Evolutionary conservation across 495 filamentous ascomycete species (phyloP), one percentile per base, ranked within the genome.

Genomic region (Haplographium delicatum): DNA sequence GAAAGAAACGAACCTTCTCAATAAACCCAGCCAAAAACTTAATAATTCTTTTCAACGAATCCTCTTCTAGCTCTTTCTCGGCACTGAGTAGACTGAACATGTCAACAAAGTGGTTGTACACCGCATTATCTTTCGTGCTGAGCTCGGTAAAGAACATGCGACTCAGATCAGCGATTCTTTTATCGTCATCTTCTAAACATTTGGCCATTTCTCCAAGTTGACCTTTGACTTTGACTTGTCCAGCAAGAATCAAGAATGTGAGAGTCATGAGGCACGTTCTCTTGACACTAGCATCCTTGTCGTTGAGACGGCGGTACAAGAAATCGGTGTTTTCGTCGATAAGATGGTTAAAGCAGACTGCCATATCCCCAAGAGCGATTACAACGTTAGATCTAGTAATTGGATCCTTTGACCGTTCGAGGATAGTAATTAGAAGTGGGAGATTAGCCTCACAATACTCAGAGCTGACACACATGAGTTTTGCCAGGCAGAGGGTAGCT

Each of bases 321-420:
- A 96, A 99, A 57, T 99, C 93, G 0, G 94, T 99, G 62, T 97
- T 97, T 68, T 99, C 93, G 60, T 99, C 93, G 50, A 99, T 96
- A 30, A 99, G 81, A 58, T 99, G 93, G 62, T 99, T 99, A 75
- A 97, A 97, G 75, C 90, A 96, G 16, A 99, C 93, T 0, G 93
- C 93, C 93, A 99, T 99, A 53, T 99, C 93, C 31, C 94, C 93
- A 0, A 99, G 78, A 0, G 94, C 91, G 54, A 99, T 94, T 25
- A 99, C 93, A 9, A 91, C 89, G 63, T 99, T 99, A 61, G 86
- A 91, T 33, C 93, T 82, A 27, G 89, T 90, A 24, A 89, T 91
- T 2, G 93, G 84, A 54, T 96, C 86, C 33, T 86, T 76, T 10
- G 89, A 95, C 5, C 88, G 85, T 67, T 96, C 93, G 73, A 99